Percentiles rank a stretch among this genome's conserved stretches.
Conservation (phyloP, 352 stramenopile species). For the Plasmopara viticola region DNA sequence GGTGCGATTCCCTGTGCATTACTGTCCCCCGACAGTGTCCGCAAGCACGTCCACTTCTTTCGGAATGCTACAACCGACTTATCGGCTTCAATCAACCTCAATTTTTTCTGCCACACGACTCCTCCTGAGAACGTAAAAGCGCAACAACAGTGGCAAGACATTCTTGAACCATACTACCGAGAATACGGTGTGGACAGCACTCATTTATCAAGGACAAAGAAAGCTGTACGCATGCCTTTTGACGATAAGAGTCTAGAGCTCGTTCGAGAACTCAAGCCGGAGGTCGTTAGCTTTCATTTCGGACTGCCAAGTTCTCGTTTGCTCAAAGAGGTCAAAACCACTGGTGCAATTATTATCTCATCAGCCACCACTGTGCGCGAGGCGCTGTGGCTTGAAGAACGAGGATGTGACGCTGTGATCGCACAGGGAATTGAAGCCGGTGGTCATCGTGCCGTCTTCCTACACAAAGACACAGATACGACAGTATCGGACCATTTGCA, state of each 20-base stretch:
- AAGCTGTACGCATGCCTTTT: slow-evolving; percentile 27
- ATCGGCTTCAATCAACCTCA: slow-evolving; percentile 38
- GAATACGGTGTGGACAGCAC: slow-evolving; percentile 21
- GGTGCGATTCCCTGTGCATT: slow-evolving; percentile 41
- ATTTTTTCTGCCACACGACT: slow-evolving; percentile 50
- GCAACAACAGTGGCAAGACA: slow-evolving; percentile 29
- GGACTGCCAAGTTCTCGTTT: slow-evolving; percentile 27
- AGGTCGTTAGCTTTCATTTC: slow-evolving; percentile 69
- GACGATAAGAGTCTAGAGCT: slow-evolving; percentile 31
- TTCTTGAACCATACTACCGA: slow-evolving; percentile 32
- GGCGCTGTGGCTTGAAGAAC: slow-evolving; percentile 20
- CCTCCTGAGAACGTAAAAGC: slow-evolving; percentile 9
- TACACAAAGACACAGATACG: slow-evolving; percentile 11
- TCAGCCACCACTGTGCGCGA: slow-evolving; percentile 41
- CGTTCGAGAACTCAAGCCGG: slow-evolving; percentile 39
- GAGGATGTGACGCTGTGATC: slow-evolving; percentile 42
- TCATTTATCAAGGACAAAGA: slow-evolving; percentile 11
- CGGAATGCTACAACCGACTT: slow-evolving; percentile 21
- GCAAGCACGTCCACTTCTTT: slow-evolving; percentile 24
- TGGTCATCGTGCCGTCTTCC: slow-evolving; percentile 49
- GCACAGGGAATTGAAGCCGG: slow-evolving; percentile 56
- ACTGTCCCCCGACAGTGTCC: slow-evolving; percentile 23
- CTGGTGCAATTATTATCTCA: slow-evolving; percentile 35
- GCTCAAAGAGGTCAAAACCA: slow-evolving; percentile 30
- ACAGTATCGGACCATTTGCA: slow-evolving; percentile 1